These are phyloP conservation scores for Colletotrichum sp. DNA, from an alignment of 2,329 filamentous ascomycete species.

Conservation along the genomic window DNA sequence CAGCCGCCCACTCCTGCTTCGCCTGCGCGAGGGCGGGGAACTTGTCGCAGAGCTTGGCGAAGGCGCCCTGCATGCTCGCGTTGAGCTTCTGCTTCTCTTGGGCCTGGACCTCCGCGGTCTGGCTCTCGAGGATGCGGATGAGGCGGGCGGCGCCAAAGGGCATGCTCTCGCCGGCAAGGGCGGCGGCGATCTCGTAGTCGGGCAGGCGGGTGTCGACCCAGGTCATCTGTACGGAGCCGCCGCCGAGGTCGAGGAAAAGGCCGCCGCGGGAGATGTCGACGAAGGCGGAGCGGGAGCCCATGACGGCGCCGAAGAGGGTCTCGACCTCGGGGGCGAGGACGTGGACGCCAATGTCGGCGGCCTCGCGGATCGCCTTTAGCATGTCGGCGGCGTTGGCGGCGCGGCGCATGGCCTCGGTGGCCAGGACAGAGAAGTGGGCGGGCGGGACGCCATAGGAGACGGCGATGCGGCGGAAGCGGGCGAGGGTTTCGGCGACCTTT, in stretches of 20 bases:
- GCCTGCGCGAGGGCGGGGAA: constrained; percentile 54
- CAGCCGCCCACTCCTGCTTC: constrained; percentile 26
- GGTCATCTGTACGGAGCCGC: constrained; percentile 71
- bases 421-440: constrained; percentile 74
- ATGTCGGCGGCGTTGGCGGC: constrained; percentile 77
- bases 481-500: constrained; percentile 69
- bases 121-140: constrained; percentile 51
- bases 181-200: constrained; percentile 58
- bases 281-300: constrained; percentile 82
- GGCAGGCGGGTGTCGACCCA: constrained; percentile 58
- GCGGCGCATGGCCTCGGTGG: constrained; percentile 87
- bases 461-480: constrained; percentile 76
- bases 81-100: constrained; percentile 61
- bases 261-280: constrained; percentile 65
- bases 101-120: constrained; percentile 43
- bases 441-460: constrained; percentile 70
- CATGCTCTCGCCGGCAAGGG: constrained; percentile 59
- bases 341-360: constrained; percentile 68
- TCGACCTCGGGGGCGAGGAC: constrained; percentile 82
- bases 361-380: constrained; percentile 64
- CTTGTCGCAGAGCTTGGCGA: constrained; percentile 52
- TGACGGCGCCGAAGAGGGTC: constrained; percentile 76
- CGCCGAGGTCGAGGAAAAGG: constrained; percentile 86
- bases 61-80: constrained; percentile 63
- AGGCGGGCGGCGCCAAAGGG: constrained; percentile 67